Conservation (phyloP, 257 asterid species). For the Nicotiana attenuata region DNA sequence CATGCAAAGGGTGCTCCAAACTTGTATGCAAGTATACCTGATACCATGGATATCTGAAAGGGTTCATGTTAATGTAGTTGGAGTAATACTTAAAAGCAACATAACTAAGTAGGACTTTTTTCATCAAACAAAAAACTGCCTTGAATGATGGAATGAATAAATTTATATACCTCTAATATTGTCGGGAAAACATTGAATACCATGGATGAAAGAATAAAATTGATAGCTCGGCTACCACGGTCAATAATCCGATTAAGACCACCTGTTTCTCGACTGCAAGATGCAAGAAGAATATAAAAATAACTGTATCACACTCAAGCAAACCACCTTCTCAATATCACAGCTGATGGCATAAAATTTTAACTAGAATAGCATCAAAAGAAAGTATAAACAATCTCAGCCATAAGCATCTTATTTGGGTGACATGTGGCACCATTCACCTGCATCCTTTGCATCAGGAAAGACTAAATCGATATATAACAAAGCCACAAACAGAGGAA, state of each 20-base stretch:
- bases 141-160: neutral
- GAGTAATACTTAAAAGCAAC: slow-evolving; percentile 14
- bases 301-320: neutral
- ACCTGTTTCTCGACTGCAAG: slow-evolving; percentile 95
- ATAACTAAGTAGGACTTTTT: neutral
- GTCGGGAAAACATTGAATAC: slow-evolving; percentile 96
- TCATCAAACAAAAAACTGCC: neutral
- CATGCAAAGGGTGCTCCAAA: slow-evolving; percentile 98
- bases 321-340: neutral
- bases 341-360: neutral
- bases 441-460: neutral
- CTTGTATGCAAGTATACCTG: slow-evolving; percentile 95
- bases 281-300: slow-evolving; percentile 12
- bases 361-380: neutral
- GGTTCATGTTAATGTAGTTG: slow-evolving; percentile 31
- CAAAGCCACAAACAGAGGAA: slow-evolving; percentile 1
- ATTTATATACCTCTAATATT: slow-evolving; percentile 60
- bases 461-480: neutral
- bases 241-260: slow-evolving; percentile 89
- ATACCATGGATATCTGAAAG: slow-evolving; percentile 92
- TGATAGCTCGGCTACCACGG: slow-evolving; percentile 99
- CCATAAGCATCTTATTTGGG: slow-evolving; percentile 4
- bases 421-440: neutral
- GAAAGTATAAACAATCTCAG: neutral
- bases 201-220: slow-evolving; percentile 90